Evolutionary conservation across 495 filamentous ascomycete genomes (phyloP), one percentile per base, ranked within the genome.

Genomic region (Achaetomiella virescens): DNA sequence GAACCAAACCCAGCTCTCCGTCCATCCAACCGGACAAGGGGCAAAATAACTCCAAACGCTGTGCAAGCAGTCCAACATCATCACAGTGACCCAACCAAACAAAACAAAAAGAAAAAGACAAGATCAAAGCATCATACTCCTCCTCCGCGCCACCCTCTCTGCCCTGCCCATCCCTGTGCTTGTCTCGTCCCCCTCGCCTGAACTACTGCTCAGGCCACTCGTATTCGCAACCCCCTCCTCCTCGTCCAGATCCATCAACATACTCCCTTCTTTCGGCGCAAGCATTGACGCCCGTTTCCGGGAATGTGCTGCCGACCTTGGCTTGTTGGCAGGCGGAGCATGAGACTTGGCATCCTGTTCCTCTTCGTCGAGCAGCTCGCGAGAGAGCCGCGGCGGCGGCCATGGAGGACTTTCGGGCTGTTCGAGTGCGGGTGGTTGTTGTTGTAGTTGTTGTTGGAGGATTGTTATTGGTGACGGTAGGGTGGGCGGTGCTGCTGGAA

Each of bases 41-140:
- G 58, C 66, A 37, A 48, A 59, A 62, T 62, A 65, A 70, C 65
- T 65, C 62, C 66, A 65, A 44, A 64, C 61, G 59, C 62, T 48
- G 61, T 63, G 60, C 56, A 41, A 37, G 33, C n/a, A n/a, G 46
- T 37, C 17, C 27, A 38, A 55, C 36, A 42, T 44, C 18, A 55
- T 18, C 31, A 21, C 33, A 21, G 6, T 42, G 22, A 48, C 3
- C 15, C 12, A 49, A 27, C 47, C 37, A 46, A 17, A 42, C 10
- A 55, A 6, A 36, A 11, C 14, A 7, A 45, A 21, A 38, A 38
- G 36, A 46, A 3, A 42, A 60, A 41, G 47, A 36, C n/a, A 40
- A 46, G 25, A 59, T 81, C 77, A 82, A 69, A 81, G 59, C 80
- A 82, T 80, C 77, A 78, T 81, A 61, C 78, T 82, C 66, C 76